Conservation (phyloP, 2,329 filamentous ascomycete species). For the Balansia obtecta region DNA sequence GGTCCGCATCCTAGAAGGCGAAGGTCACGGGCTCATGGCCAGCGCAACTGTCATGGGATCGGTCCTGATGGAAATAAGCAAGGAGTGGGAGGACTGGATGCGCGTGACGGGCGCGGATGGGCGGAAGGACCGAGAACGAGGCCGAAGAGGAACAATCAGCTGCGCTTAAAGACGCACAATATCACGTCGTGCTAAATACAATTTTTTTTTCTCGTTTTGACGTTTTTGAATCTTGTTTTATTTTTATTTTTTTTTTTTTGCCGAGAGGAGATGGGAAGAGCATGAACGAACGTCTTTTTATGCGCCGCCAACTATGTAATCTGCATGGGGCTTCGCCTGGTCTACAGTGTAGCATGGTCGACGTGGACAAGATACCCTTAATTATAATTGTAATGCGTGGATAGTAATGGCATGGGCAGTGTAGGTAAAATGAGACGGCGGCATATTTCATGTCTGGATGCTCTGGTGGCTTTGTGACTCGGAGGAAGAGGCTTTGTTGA, state of each 20-base stretch:
- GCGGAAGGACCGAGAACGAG: conserved; percentile 21
- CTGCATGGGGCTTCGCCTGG: neutral
- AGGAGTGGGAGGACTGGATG: conserved; percentile 87
- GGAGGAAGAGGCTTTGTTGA: no score
- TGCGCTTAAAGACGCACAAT: neutral
- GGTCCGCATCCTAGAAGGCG: conserved; percentile 77
- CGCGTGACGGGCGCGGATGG: conserved; percentile 38
- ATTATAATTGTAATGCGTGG: neutral
- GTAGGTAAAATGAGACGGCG: neutral
- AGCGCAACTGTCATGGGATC: conserved; percentile 85
- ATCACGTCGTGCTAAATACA: neutral
- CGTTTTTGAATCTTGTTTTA: no score
- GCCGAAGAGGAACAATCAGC: conserved; percentile 15
- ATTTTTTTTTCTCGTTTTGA: no score
- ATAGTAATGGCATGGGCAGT: neutral
- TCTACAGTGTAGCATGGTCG: no score
- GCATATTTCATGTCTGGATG: no score
- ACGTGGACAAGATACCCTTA: neutral
- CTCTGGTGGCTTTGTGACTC: no score
- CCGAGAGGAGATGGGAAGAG: neutral
- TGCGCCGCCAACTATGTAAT: neutral
- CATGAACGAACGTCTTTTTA: neutral
- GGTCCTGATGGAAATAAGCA: conserved; percentile 86
- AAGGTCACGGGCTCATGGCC: conserved; percentile 94
- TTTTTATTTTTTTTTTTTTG: neutral